Evolutionary conservation across 2,329 filamentous ascomycete species (phyloP).

Genomic region (Colletotrichum tanaceti): DNA sequence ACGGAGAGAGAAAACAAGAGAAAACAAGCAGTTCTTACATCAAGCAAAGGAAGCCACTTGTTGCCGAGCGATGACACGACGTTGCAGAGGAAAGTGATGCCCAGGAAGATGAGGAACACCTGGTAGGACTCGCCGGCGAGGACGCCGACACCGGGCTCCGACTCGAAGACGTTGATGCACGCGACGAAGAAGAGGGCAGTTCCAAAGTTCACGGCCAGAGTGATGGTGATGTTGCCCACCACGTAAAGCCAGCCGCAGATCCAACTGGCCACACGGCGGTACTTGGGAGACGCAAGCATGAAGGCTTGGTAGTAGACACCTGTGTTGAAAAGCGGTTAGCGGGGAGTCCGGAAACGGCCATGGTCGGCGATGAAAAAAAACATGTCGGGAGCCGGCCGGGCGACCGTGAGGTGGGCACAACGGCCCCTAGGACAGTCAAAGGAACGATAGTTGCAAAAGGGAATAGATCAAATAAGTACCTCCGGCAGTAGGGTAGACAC

Average conservation of each 20-base stretch:
- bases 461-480: constrained; percentile 53
- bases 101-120: constrained; percentile 77
- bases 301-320: constrained; percentile 82
- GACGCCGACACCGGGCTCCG: constrained; percentile 55
- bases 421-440: background rate
- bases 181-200: constrained; percentile 73
- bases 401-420: constrained; percentile 3
- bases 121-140: constrained; percentile 69
- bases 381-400: constrained; percentile 15
- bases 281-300: constrained; percentile 73
- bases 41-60: constrained; percentile 72
- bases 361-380: background rate
- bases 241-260: constrained; percentile 82
- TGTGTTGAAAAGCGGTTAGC: constrained; percentile 38
- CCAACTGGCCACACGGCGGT: constrained; percentile 74
- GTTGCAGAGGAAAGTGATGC: constrained; percentile 72
- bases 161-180: constrained; percentile 67
- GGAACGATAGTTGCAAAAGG: constrained; percentile 6
- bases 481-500: constrained; percentile 80
- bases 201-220: constrained; percentile 84
- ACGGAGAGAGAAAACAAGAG: no score
- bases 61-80: constrained; percentile 75
- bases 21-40: constrained; percentile 64
- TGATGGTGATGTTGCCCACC: constrained; percentile 85
- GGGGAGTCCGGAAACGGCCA: constrained; percentile 30